Base-by-base conservation (phyloP, 441 rosid genomes). In the Gossypium schwendimanii region DNA sequence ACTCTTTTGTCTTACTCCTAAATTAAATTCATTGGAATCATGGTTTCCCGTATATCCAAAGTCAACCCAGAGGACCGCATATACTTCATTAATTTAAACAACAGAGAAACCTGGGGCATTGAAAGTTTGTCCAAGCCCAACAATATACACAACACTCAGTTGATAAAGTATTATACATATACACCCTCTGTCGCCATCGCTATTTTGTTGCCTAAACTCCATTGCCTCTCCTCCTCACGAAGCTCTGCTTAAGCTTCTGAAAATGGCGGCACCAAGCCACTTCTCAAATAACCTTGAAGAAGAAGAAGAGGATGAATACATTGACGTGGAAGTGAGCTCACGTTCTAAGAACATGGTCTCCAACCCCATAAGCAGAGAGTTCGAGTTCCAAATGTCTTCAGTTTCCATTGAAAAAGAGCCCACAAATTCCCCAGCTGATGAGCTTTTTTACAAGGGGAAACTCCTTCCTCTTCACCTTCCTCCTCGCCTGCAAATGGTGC, bases 401-500 rank as follows among this genome's bases (percentile, higher is more conserved):
- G 50, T 67, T 76, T 64, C 82, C 33, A 66, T 76, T 6, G 85
- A 83, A 28, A 85, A 45, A 73, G 88, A 86, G 73, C 77, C 78
- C 31, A 76, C 87, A 39, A 84, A 85, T 77, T 89, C 94, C 36
- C 94, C 88, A 5, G 94, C 94, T 0, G 94, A 87, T 49, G 92
- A 89, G 60, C 92, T 89, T 60, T 87, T 89, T 80, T 86, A 89
- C 84, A 87, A 86, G 71, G 94, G 94, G 17, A 89, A 87, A 60
- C 92, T 89, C 31, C 90, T 89, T 44, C 94, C 94, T 39, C 91
- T 89, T 66, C 94, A 89, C 77, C 83, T 87, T 33, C 91, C 91
- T 55, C 91, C 89, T 1, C 88, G 57, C 57, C 57, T 52, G 6
- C 21, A 52, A 52, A 52, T 17, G 57, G 57, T 52, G 9, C 6